Conservation (phyloP, 2,329 filamentous ascomycete species). For the Sarocladium strictum region DNA sequence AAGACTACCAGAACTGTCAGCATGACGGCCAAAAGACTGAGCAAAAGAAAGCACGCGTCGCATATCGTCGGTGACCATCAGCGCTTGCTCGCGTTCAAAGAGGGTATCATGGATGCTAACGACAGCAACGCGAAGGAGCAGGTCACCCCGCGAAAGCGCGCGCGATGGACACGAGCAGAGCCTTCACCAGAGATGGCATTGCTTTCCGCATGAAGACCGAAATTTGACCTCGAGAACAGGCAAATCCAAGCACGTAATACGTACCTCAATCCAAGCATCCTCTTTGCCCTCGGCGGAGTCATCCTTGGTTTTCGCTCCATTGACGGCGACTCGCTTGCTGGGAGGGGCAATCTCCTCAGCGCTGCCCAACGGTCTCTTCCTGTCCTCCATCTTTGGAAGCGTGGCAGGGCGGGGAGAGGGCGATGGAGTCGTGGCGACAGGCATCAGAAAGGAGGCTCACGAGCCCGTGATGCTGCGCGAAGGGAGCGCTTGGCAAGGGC, state of each 20-base stretch:
- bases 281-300: conserved; percentile 51
- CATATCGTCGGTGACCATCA: too few relatives aligned
- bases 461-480: conserved; percentile 12
- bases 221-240: not conserved
- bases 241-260: conserved; percentile 37
- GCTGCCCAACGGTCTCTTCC: conserved; percentile 85
- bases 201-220: too few relatives aligned
- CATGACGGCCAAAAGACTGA: conserved; percentile 14
- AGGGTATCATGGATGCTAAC: too few relatives aligned
- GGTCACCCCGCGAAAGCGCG: too few relatives aligned
- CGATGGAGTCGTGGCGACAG: conserved; percentile 70
- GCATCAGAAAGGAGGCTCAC: conserved; percentile 63
- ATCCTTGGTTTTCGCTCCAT: conserved; percentile 60
- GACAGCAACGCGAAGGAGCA: too few relatives aligned
- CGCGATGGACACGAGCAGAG: too few relatives aligned
- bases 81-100: not conserved
- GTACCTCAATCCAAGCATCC: conserved; percentile 60
- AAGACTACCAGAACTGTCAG: conserved; percentile 26
- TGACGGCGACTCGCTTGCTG: conserved; percentile 85
- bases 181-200: too few relatives aligned
- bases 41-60: not conserved
- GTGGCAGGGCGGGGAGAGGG: conserved; percentile 70
- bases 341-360: conserved; percentile 81
- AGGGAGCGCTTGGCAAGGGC: conserved; percentile 11
- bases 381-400: conserved; percentile 97